Percentiles rank a stretch among this genome's conserved stretches.
These are phyloP conservation scores for Geoglossum cookeanum DNA, from an alignment of 2,329 filamentous ascomycete genomes.

Conservation along the genomic window DNA sequence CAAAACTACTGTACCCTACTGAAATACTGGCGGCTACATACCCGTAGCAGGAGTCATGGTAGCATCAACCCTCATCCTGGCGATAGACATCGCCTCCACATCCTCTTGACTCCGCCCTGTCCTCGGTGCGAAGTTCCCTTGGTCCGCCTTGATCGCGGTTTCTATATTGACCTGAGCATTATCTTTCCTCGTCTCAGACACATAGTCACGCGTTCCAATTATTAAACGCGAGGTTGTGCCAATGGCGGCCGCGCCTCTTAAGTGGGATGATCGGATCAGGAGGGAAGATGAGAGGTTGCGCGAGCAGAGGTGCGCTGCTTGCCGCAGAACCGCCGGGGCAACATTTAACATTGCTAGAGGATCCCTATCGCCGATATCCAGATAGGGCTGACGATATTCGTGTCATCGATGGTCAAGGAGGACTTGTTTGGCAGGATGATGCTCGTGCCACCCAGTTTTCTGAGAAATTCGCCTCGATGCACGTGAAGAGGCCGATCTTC, in stretches of 20 bases:
- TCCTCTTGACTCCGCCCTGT: conserved; percentile 33
- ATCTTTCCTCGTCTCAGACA: conserved; percentile 63
- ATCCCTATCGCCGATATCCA: not conserved
- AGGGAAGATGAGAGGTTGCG: conserved; percentile 27
- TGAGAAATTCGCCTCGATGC: not conserved
- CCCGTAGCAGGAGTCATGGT: conserved; percentile 68
- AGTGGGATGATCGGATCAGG: conserved; percentile 20
- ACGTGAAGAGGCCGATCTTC: not conserved
- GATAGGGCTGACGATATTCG: not conserved
- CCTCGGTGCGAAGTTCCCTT: conserved; percentile 52
- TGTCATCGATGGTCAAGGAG: not conserved
- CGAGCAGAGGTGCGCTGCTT: conserved; percentile 44
- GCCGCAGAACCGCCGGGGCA: conserved; percentile 51
- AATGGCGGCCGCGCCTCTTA: conserved; percentile 21
- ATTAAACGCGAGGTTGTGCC: conserved; percentile 11
- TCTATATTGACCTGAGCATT: conserved; percentile 67
- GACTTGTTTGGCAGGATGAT: not conserved
- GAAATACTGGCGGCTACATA: conserved; percentile 14
- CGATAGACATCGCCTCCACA: conserved; percentile 40
- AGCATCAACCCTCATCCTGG: conserved; percentile 39
- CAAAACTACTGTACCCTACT: not conserved
- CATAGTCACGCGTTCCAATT: conserved; percentile 45
- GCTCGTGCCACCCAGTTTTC: too few species aligned
- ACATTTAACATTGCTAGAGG: conserved; percentile 5
- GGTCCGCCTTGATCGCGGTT: conserved; percentile 68